Conservation (phyloP, 148 eudicot species). For the Arbutus unedo region DNA sequence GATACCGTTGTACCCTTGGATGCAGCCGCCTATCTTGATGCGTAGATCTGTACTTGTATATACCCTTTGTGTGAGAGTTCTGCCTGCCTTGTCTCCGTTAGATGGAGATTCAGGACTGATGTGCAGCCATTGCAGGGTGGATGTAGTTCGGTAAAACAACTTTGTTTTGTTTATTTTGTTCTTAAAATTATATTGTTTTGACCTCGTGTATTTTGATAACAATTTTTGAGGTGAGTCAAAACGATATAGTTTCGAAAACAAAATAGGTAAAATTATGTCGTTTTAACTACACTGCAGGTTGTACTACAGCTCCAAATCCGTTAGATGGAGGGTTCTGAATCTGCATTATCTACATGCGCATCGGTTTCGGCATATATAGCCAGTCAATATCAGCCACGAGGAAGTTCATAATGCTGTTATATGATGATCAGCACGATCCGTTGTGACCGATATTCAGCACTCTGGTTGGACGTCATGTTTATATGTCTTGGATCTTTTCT, state of each 20-base stretch:
- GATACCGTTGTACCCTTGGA: constrained; percentile 47
- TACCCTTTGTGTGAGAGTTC: constrained; percentile 8
- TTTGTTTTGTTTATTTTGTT: too few species aligned
- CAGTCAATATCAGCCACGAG: not conserved
- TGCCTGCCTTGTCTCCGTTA: not conserved
- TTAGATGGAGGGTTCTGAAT: not conserved
- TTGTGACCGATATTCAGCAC: not conserved
- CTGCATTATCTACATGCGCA: not conserved
- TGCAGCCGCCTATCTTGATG: constrained; percentile 16
- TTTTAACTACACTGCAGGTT: too few species aligned
- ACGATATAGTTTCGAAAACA: too few species aligned
- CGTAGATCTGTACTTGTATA: constrained; percentile 18
- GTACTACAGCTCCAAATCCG: not conserved
- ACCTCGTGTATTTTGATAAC: too few species aligned
- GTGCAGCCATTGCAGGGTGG: too few species aligned
- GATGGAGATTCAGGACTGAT: too few species aligned
- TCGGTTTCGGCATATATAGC: not conserved
- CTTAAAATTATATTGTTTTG: too few species aligned
- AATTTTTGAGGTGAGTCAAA: too few species aligned
- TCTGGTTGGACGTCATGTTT: constrained; percentile 7
- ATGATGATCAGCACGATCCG: not conserved
- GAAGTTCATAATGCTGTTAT: not conserved
- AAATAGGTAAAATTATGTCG: too few species aligned
- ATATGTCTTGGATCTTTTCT: constrained; percentile 4
- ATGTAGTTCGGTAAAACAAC: too few species aligned